Conservation (phyloP, 2,329 filamentous ascomycete genomes). For the Stagonosporopsis vannaccii region DNA sequence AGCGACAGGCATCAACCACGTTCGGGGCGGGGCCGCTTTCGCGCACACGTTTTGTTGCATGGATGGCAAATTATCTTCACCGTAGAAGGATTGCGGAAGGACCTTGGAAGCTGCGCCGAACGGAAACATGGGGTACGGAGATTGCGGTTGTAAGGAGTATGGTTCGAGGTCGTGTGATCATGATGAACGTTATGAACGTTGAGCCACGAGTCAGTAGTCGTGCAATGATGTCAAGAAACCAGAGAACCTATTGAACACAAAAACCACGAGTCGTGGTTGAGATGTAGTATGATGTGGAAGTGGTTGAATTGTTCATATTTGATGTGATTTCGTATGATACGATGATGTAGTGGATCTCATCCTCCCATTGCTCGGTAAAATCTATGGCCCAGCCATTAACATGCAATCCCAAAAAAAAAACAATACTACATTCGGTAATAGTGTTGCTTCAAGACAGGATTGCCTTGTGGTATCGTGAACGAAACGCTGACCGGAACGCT, state of each 20-base stretch:
- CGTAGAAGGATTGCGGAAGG: conserved; percentile 11
- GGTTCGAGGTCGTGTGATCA: conserved; percentile 3
- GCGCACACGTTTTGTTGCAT: conserved; percentile 1
- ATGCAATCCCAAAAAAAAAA: conserved; percentile 5
- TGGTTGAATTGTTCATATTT: background rate
- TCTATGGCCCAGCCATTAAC: conserved; percentile 16
- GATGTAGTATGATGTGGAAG: background rate
- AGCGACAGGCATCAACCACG: conserved; percentile 14
- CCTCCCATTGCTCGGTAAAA: conserved; percentile 14
- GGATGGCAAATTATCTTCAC: background rate
- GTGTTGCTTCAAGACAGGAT: conserved; percentile 8
- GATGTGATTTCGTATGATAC: background rate
- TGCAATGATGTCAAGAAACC: conserved; percentile 13
- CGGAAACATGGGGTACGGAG: conserved; percentile 20
- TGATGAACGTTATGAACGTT: conserved; percentile 8
- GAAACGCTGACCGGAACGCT: conserved; percentile 20
- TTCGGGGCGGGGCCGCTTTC: background rate
- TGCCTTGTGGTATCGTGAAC: conserved; percentile 19
- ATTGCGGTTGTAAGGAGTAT: conserved; percentile 13
- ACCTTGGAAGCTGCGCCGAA: conserved; percentile 10
- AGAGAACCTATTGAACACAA: background rate
- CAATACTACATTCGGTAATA: conserved; percentile 13
- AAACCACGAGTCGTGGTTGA: background rate
- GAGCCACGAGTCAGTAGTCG: conserved; percentile 4
- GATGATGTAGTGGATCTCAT: conserved; percentile 2